Base-by-base conservation (phyloP, 2,329 filamentous ascomycete genomes). In the Cyclaneusma minus region DNA sequence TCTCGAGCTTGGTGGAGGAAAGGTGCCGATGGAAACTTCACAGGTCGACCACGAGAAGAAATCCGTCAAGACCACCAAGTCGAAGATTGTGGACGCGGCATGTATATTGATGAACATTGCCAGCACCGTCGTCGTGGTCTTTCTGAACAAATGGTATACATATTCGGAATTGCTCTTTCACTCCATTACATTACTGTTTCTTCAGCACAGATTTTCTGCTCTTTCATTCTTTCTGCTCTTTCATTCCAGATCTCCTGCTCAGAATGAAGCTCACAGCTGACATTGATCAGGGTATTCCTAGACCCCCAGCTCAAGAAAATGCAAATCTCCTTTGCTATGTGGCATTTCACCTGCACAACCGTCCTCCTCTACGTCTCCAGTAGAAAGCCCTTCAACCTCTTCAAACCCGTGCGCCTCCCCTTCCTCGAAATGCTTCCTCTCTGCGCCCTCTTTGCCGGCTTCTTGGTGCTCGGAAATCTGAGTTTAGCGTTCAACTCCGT, bases 321-420 rank as follows among this genome's bases (percentile, higher is more conserved):
- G 45, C 55, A 58, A 39, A 49, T 58, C 30, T 50, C 53, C 36
- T 55, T 59, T 23, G 54, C 55, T 11, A 58, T 56, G 50, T 59
- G 54, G 55, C 55, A 59, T 36, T 58, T 58, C 33, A 48, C 49
- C 14, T 55, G 53, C 17, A 59, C 55, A 28, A 44, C 47, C 17
- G 46, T 55, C 31, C 53, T 56, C 23, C 49, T 59, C 21, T 57
- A 48, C 38, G 30, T 58, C 27, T 49, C 54, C 2, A 53, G 50
- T 26, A 49, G 47, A 16, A 42, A 39, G 2, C 51, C 54, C 8
- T 58, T 58, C 44, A 47, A 50, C 35, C 48, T 55, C 20, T 59
- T 59, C 45, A 52, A 56, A 29, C 49, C 52, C 8, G 38, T 57
- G 21, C 51, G 52, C 12, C 36, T 59, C 10, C 55, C 55, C 13